Conservation (phyloP, 441 rosid genomes). For the Gossypium schwendimanii region DNA sequence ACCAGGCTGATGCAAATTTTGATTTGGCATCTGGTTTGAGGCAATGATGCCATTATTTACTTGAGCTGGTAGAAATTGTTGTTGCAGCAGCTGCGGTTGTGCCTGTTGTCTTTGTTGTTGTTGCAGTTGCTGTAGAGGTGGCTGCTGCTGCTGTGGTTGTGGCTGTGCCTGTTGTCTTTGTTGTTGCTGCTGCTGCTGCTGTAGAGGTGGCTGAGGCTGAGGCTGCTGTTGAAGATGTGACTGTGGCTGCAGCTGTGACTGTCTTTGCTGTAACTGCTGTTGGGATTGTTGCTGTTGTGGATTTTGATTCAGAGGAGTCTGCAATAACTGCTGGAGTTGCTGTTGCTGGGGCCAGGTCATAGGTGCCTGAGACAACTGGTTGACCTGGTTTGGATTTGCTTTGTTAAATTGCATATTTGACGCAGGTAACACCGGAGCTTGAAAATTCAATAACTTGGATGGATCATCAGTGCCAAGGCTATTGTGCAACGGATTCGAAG, state of each 20-base stretch:
- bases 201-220: slow-evolving; percentile 15
- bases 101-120: slow-evolving; percentile 16
- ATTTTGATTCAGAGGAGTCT: slow-evolving; percentile 49
- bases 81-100: slow-evolving; percentile 30
- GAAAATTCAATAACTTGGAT: slow-evolving; percentile 80
- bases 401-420: slow-evolving; percentile 67
- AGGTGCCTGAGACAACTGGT: slow-evolving; percentile 63
- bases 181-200: background rate
- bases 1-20: slow-evolving; percentile 41
- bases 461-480: slow-evolving; percentile 63
- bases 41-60: slow-evolving; percentile 26
- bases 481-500: slow-evolving; percentile 48
- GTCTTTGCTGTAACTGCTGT: slow-evolving; percentile 25
- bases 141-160: slow-evolving; percentile 24
- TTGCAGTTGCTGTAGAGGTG: slow-evolving; percentile 4
- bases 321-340: slow-evolving; percentile 63
- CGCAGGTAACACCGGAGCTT: slow-evolving; percentile 51
- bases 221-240: slow-evolving; percentile 16
- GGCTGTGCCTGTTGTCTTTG: slow-evolving; percentile 14
- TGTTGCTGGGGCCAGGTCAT: slow-evolving; percentile 78
- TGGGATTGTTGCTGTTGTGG: slow-evolving; percentile 23
- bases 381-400: slow-evolving; percentile 41
- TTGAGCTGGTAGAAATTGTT: slow-evolving; percentile 48
- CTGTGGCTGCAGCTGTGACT: slow-evolving; percentile 13
- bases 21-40: slow-evolving; percentile 40